Base-by-base conservation (phyloP, 2,329 filamentous ascomycete species). In the Xylaria sp. region DNA sequence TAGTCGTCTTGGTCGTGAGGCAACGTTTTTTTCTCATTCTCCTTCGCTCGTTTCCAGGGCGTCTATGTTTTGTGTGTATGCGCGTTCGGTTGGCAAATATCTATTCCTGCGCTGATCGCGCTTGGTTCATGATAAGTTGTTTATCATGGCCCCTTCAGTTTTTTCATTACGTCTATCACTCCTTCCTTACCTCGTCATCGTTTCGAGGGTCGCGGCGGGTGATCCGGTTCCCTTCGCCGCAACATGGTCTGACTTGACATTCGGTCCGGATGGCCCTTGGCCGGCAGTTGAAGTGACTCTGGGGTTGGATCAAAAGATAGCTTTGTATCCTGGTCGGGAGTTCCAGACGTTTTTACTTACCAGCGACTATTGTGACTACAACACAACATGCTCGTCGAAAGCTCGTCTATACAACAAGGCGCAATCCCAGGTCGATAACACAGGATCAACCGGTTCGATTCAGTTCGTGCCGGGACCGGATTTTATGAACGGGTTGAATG, bases 181-280 rank as follows among this genome's bases (percentile, higher is more conserved):
- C 39, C 64, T 76, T 64, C 73, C 67, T 36, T 76, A 74, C 61
- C 63, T 77, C 13, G 41, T 65, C 18, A 58, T 73, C 30, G 61
- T 72, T 7, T 68, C 66, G 36, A 60, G 58, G 6, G 72, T 72
- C 18, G 15, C 41, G 18, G 73, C 72, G 28, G 63, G 53, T 23
- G 25, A 60, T 52, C 10, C 61, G n/a, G 2, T 70, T 73, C 20
- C 67, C 20, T 68, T 78, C 32, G 71, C 71, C 18, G 74, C 67
- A 13, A 72, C 46, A 72, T 77, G 75, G 77, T 77, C 76, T 28
- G 69, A 67, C 13, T 66, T 63, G 20, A 73, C 69, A 1, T 78
- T 73, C 63, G 78, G 46, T 3, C 78, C 78, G 10, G 79, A 80
- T 30, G 79, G 79, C 5, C 79, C 78, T 7, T 80, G 78, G 78